Evolutionary conservation across 495 filamentous ascomycete genomes (phyloP).

Genomic region (Achaetomiella virescens): DNA sequence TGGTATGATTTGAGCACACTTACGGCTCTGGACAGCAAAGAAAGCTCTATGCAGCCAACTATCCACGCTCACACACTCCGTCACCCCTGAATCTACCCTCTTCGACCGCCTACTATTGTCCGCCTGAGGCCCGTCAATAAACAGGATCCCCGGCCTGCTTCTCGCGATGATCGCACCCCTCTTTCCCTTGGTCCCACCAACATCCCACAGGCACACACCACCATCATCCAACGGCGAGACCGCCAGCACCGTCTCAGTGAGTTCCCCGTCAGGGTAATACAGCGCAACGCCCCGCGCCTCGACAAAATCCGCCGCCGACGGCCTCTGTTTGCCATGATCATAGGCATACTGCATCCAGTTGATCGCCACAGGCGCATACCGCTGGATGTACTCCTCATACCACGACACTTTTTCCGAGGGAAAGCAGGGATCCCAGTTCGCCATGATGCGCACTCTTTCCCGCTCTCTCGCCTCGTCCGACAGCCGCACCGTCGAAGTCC

Average conservation of each 20-base stretch:
- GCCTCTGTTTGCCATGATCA: slow-evolving; percentile 25
- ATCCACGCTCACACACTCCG: slow-evolving; percentile 81
- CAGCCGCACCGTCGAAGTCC: background rate
- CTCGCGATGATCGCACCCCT: slow-evolving; percentile 60
- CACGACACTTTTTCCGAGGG: slow-evolving; percentile 63
- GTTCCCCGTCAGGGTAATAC: slow-evolving; percentile 48
- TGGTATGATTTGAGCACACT: slow-evolving; percentile 16
- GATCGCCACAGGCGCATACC: slow-evolving; percentile 64
- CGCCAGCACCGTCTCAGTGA: slow-evolving; percentile 47
- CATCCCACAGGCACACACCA: slow-evolving; percentile 78
- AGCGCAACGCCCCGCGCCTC: slow-evolving; percentile 64
- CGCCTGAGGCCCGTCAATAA: slow-evolving; percentile 41
- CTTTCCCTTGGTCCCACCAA: slow-evolving; percentile 53
- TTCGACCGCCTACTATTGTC: slow-evolving; percentile 37
- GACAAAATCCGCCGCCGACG: slow-evolving; percentile 25
- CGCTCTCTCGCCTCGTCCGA: slow-evolving; percentile 19
- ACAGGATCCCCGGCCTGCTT: slow-evolving; percentile 60
- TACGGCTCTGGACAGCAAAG: slow-evolving; percentile 67
- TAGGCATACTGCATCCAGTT: slow-evolving; percentile 59
- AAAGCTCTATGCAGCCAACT: slow-evolving; percentile 62
- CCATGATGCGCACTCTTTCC: slow-evolving; percentile 51
- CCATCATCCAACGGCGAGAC: slow-evolving; percentile 81
- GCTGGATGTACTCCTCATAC: slow-evolving; percentile 84
- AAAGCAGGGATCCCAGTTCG: slow-evolving; percentile 77
- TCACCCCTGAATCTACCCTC: slow-evolving; percentile 58